Evolutionary conservation across 2,329 filamentous ascomycete species (phyloP).

Genomic region (Hypoxylon sp.): DNA sequence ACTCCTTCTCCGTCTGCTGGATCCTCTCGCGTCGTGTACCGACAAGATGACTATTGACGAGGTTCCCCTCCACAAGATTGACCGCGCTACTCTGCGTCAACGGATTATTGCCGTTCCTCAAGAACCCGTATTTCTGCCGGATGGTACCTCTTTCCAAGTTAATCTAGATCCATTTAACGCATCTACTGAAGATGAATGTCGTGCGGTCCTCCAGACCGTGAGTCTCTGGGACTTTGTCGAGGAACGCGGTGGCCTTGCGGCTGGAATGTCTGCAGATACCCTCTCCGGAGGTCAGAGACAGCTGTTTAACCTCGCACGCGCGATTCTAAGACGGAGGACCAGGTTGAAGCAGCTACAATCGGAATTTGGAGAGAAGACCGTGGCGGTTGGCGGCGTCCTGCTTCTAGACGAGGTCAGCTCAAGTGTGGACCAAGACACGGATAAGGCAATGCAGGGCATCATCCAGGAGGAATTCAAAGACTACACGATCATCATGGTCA

Average conservation of each 20-base stretch:
- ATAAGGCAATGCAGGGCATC: constrained; percentile 48
- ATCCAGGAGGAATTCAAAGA: constrained; percentile 47
- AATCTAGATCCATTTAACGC: constrained; percentile 54
- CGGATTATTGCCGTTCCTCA: constrained; percentile 61
- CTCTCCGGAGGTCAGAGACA: constrained; percentile 66
- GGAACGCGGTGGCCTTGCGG: constrained; percentile 47
- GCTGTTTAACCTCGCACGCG: constrained; percentile 50
- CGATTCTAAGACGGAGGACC: constrained; percentile 48
- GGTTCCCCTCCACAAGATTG: constrained; percentile 52
- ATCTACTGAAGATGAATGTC: constrained; percentile 47
- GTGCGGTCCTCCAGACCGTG: constrained; percentile 46
- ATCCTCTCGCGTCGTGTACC: constrained; percentile 48
- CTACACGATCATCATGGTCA: constrained; percentile 65
- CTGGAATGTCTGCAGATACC: constrained; percentile 59
- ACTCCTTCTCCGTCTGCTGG: constrained; percentile 58
- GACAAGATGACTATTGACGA: constrained; percentile 56
- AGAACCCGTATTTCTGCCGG: constrained; percentile 60
- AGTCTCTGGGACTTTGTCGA: constrained; percentile 46
- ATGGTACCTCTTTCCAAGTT: constrained; percentile 53
- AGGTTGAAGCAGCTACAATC: constrained; percentile 28
- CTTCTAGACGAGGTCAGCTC: constrained; percentile 55
- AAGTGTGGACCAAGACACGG: constrained; percentile 52
- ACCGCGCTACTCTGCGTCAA: constrained; percentile 55
- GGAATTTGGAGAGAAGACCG: constrained; percentile 35
- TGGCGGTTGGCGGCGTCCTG: constrained; percentile 44